Percentiles rank a stretch among this genome's conserved stretches.
Conservation (phyloP, 2,329 filamentous ascomycete species). For the Dactylonectria estremocensis region DNA sequence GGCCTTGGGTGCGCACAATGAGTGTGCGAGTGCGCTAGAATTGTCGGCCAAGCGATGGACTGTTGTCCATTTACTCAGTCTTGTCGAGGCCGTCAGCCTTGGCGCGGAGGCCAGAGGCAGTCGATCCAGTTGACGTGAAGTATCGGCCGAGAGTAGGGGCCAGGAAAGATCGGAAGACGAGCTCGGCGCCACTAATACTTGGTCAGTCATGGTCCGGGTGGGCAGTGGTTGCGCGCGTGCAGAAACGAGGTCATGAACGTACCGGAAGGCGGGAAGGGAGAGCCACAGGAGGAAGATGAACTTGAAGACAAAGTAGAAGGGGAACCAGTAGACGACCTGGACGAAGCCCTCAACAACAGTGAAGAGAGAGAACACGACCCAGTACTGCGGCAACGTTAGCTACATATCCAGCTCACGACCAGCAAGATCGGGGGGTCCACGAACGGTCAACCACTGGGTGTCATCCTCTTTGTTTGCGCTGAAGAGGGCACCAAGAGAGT, state of each 20-base stretch:
- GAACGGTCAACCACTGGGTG: constrained; percentile 84
- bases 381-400: constrained; percentile 76
- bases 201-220: constrained; percentile 36
- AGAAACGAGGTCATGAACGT: constrained; percentile 60
- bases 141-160: constrained; percentile 93
- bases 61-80: constrained; percentile 67
- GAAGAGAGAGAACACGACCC: constrained; percentile 88
- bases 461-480: constrained; percentile 80
- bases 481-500: constrained; percentile 85
- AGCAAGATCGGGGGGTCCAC: constrained; percentile 49
- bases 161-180: constrained; percentile 97
- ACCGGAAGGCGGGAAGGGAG: constrained; percentile 94
- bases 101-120: constrained; percentile 88
- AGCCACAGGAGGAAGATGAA: constrained; percentile 98
- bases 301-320: constrained; percentile 99
- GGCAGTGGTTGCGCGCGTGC: constrained; percentile 21
- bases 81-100: constrained; percentile 87
- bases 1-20: constrained; percentile 39
- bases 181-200: constrained; percentile 84
- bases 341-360: constrained; percentile 87
- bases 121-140: constrained; percentile 80
- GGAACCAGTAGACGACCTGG: constrained; percentile 93
- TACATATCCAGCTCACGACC: constrained; percentile 15
- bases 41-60: constrained; percentile 46
- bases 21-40: constrained; percentile 24